Base-by-base conservation (phyloP, 78 protist species). In the Monosiga brevicollis region DNA sequence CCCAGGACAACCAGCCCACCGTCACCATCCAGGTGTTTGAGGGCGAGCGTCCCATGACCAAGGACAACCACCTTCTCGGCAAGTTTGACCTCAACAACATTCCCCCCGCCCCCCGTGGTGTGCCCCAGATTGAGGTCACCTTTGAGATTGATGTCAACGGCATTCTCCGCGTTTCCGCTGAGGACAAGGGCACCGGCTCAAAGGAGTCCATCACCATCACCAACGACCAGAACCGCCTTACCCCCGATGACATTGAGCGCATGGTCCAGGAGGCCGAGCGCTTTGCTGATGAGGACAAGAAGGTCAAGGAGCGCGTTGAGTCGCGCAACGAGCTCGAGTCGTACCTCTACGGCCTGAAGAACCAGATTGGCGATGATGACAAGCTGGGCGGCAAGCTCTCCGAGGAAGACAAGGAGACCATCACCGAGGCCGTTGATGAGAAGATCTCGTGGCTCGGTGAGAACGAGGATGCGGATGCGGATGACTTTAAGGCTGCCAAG, bases 31-130 rank as follows among this genome's bases (percentile, higher is more conserved):
- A 94, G 86, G 98, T 96, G 72, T 96, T 86, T 90, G 97, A 98
- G 92, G 99, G 99, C n/a, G 99, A 96, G 90, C 97, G 97, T 22
- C 73, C 91, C 34, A 88, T 92, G 96, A 91, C 96, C 78, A 91
- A 90, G 92, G 97, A 95, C 89, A 92, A 93, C 94, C 89, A 92
- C 86, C 83, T 83, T 40, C 91, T 98, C 73, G 99, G 98, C 41
- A 82, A 86, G 83, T 98, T 98, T 87, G 91, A 87, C 40, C 90
- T 94, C 77, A 49, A 73, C 26, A 93, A 94, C 82, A 96, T 97
- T 72, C 95, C 98, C 35, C 96, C 97, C 11, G 95, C 96, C 24
- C 90, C 93, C 23, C 90, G 98, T 42, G 99, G 99, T 36, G 89
- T 90, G 36, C 98, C 99, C 34, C 93, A 97, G 90, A 94, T 96